Percentiles rank a stretch among this genome's conserved stretches.
Evolutionary conservation across 2,329 filamentous ascomycete genomes (phyloP).

Genomic region (Claviceps paspali): DNA sequence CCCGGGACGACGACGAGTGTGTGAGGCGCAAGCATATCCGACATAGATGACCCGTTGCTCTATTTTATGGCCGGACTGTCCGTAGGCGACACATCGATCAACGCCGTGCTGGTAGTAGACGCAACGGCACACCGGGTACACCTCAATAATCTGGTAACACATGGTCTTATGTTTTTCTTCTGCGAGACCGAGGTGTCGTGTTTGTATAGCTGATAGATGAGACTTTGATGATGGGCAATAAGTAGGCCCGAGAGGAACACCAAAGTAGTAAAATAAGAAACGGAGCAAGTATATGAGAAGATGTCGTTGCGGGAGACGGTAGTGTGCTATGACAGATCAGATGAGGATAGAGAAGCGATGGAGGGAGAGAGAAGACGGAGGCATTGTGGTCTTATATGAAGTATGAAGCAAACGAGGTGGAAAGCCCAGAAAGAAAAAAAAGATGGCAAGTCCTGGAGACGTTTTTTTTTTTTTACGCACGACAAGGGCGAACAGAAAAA

Average conservation of each 20-base stretch:
- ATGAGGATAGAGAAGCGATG: constrained; percentile 9
- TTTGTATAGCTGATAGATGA: neutral
- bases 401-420: constrained; percentile 4
- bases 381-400: constrained; percentile 45
- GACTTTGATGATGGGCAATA: too few species aligned
- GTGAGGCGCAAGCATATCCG: constrained; percentile 54
- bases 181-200: too few species aligned
- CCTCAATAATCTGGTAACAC: constrained; percentile 78
- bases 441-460: neutral
- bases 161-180: constrained; percentile 32
- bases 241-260: too few species aligned
- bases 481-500: too few species aligned
- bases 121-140: constrained; percentile 76
- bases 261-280: too few species aligned
- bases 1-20: constrained; percentile 21
- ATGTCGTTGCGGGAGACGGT: too few species aligned
- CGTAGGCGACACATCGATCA: constrained; percentile 65
- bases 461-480: too few species aligned
- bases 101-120: constrained; percentile 78
- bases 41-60: constrained; percentile 67
- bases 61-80: constrained; percentile 54
- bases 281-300: too few species aligned
- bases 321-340: constrained; percentile 9
- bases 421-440: constrained; percentile 4
- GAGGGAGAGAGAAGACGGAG: constrained; percentile 20